Conservation (phyloP, 257 asterid species). For the Lycium ferocissimum region DNA sequence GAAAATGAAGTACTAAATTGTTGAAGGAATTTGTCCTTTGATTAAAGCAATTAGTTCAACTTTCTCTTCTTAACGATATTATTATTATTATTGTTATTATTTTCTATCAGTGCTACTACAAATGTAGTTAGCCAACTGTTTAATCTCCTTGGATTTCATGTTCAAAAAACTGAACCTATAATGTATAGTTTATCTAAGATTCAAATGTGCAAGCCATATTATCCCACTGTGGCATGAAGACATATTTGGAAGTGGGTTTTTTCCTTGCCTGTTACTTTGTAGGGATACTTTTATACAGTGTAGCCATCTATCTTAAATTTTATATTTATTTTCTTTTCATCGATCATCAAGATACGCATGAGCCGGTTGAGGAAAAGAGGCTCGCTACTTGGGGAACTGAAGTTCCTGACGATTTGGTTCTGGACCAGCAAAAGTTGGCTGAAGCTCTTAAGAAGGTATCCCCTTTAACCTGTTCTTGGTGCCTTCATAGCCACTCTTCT, state of each 20-base stretch:
- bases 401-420: slow-evolving; percentile 78
- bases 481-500: not conserved
- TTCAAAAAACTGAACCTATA: not conserved
- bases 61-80: not conserved
- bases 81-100: not conserved
- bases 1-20: not conserved
- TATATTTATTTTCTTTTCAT: not conserved
- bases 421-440: slow-evolving; percentile 69
- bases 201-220: not conserved
- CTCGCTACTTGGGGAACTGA: slow-evolving; percentile 94
- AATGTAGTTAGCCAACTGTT: not conserved
- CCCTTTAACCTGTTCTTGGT: not conserved
- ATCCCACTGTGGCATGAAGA: not conserved
- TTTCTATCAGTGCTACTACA: not conserved
- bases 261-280: not conserved
- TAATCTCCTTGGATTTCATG: not conserved
- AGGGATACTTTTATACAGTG: not conserved
- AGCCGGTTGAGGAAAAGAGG: slow-evolving; percentile 66
- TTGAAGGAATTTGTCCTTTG: not conserved
- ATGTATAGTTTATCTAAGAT: too few relatives aligned
- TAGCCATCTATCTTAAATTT: slow-evolving; percentile 28
- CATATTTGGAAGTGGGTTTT: not conserved
- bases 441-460: slow-evolving; percentile 82
- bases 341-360: slow-evolving; percentile 53
- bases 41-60: not conserved